These are phyloP conservation scores for Cordyceps javanica DNA, from an alignment of 2,329 filamentous ascomycete genomes.

Conservation along the genomic window DNA sequence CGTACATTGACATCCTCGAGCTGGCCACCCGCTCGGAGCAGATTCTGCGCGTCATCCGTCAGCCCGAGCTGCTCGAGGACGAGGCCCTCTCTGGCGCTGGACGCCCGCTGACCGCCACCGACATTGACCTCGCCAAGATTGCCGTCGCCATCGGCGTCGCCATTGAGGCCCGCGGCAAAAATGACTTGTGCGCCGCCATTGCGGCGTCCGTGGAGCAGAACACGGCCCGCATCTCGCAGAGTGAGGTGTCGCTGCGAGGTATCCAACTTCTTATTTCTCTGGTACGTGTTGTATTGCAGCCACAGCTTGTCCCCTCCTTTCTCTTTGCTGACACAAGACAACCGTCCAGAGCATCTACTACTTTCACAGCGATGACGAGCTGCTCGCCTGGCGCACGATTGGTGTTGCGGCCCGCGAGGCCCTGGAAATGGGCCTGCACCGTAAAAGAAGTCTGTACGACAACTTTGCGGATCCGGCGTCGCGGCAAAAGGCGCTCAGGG, in stretches of 20 bases:
- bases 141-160: slow-evolving; percentile 28
- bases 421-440: slow-evolving; percentile 43
- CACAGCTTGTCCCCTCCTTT: not conserved
- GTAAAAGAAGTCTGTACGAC: slow-evolving; percentile 35
- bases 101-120: slow-evolving; percentile 16
- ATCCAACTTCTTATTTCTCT: slow-evolving; percentile 28
- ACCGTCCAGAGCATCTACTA: slow-evolving; percentile 37
- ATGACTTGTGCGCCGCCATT: slow-evolving; percentile 22
- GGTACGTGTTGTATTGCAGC: slow-evolving; percentile 18
- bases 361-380: slow-evolving; percentile 42
- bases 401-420: slow-evolving; percentile 39
- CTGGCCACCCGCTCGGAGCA: slow-evolving; percentile 21
- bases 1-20: slow-evolving; percentile 26
- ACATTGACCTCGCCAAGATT: slow-evolving; percentile 28
- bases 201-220: slow-evolving; percentile 24
- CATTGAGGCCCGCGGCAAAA: slow-evolving; percentile 27
- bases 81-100: not conserved
- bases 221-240: slow-evolving; percentile 22
- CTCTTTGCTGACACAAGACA: not conserved
- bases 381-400: slow-evolving; percentile 42
- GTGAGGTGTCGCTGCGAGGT: slow-evolving; percentile 28
- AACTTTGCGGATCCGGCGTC: slow-evolving; percentile 28
- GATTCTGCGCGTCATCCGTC: slow-evolving; percentile 22
- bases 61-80: slow-evolving; percentile 3
- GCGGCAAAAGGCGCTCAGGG: slow-evolving; percentile 26